Base-by-base conservation (phyloP, 202 grass and related monocot species). In the Brachypodium distachyon region DNA sequence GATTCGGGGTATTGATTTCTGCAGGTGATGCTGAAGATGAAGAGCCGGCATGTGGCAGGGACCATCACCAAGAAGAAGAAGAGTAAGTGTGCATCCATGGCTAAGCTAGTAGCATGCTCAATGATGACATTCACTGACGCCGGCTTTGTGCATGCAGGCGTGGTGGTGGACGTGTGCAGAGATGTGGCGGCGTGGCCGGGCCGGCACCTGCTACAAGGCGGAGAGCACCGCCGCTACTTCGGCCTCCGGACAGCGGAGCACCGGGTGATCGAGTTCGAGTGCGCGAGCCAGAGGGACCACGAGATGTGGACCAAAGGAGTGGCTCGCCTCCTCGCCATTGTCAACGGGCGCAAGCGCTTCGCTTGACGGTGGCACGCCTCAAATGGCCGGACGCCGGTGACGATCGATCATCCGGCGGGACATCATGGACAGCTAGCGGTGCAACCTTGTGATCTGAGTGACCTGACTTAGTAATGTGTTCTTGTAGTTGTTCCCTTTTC, bases 11-110 rank as follows among this genome's bases (percentile, higher is more conserved):
- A 11, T 73, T 58, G 0, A 14, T 44, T 63, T 12, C 6, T 17
- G 67, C 42, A 97, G 94, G 94, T 96, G 67, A 93, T 79, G 85
- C 81, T 99, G 12, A 99, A 99, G 92, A 93, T 90, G 92, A 99
- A 99, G 81, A 99, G 96, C 70, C 69, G 71, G 61, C 96, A 96
- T 38, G 87, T 99, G 0, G 96, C 83, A 3, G 85, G 92, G 25
- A 91, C 96, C 0, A 87, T 99, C 26, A 99, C 96, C 19, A 99
- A 99, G 90, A 99, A 95, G 85, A 99, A 99, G 61, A 95, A 95
- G 77, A 89, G 96, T 95, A 78, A 85, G 89, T 42, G 72, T 52
- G 1, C 42, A n/a, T n/a, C n/a, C n/a, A n/a, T n/a, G n/a, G n/a
- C n/a, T n/a, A n/a, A n/a, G n/a, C n/a, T n/a, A n/a, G n/a, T n/a